Percentiles rank a stretch among this genome's conserved stretches.
Evolutionary conservation across 768 basidiomycete genomes (phyloP).

Genomic region (Trametes punicea): DNA sequence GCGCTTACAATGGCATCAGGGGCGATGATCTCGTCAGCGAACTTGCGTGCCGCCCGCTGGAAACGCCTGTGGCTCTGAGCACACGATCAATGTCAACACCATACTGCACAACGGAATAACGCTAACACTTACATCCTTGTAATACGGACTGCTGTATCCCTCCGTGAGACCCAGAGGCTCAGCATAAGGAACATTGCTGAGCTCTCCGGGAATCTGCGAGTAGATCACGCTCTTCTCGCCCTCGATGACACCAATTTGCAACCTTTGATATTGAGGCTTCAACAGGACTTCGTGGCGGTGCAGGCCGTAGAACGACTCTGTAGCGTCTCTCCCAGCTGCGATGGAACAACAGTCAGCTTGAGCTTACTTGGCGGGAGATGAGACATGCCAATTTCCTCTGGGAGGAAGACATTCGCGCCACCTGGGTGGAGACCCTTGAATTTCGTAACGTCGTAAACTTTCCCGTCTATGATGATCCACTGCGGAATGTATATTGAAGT

Average conservation of each 20-base stretch:
- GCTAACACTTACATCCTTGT: slow-evolving; percentile 50
- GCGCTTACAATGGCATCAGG: slow-evolving; percentile 35
- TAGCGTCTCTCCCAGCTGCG: slow-evolving; percentile 81
- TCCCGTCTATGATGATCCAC: slow-evolving; percentile 85
- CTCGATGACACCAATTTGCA: slow-evolving; percentile 70
- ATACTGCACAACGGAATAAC: background rate
- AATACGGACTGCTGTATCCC: slow-evolving; percentile 78
- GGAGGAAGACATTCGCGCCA: slow-evolving; percentile 73
- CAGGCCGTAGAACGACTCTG: slow-evolving; percentile 83
- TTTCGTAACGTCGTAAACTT: slow-evolving; percentile 78
- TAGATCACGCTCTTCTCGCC: slow-evolving; percentile 58
- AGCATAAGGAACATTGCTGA: slow-evolving; percentile 80
- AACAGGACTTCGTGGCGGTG: slow-evolving; percentile 83
- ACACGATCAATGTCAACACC: background rate
- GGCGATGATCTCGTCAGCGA: slow-evolving; percentile 66
- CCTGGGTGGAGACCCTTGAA: slow-evolving; percentile 85
- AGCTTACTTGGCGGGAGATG: background rate
- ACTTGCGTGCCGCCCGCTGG: slow-evolving; percentile 57
- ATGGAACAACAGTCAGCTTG: background rate
- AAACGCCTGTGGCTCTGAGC: slow-evolving; percentile 58
- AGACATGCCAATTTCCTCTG: slow-evolving; percentile 66
- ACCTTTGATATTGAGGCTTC: slow-evolving; percentile 67
- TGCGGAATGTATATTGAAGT: slow-evolving; percentile 32
- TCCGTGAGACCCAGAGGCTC: slow-evolving; percentile 80
- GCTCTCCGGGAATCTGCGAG: slow-evolving; percentile 47